Evolutionary conservation across 768 basidiomycete genomes (phyloP).

Genomic region (Astraeus odoratus): DNA sequence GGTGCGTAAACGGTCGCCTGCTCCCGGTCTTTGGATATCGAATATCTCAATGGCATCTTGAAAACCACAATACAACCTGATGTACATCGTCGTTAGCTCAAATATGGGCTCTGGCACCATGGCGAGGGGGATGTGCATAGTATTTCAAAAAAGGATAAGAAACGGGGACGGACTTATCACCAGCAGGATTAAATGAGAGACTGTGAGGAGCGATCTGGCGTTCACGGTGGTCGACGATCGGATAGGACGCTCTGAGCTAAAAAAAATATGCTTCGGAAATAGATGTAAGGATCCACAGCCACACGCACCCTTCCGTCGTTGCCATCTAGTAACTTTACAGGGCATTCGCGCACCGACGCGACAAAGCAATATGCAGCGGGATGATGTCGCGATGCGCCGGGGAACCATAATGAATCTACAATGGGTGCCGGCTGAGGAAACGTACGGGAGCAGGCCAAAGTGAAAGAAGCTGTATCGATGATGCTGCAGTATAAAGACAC

Average conservation of each 20-base stretch:
- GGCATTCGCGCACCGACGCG: constrained; percentile 76
- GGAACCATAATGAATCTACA: constrained; percentile 82
- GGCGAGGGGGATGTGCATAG: background rate
- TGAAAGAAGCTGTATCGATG: background rate
- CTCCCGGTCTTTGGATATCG: constrained; percentile 67
- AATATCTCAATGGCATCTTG: constrained; percentile 84
- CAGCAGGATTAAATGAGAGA: constrained; percentile 67
- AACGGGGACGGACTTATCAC: constrained; percentile 44
- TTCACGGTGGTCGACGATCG: constrained; percentile 91
- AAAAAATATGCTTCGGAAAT: background rate
- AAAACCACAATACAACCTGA: constrained; percentile 76
- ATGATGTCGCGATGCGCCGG: constrained; percentile 52
- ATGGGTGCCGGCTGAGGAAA: constrained; percentile 62
- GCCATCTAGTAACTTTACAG: constrained; percentile 81
- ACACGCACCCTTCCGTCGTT: constrained; percentile 59
- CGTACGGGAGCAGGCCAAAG: constrained; percentile 14
- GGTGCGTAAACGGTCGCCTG: constrained; percentile 63
- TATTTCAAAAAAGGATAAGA: background rate
- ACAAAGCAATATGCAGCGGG: constrained; percentile 76
- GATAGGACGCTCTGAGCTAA: constrained; percentile 86
- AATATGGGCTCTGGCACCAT: no score
- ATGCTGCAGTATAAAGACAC: background rate
- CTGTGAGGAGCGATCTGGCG: constrained; percentile 82
- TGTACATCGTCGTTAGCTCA: background rate
- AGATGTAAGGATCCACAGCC: background rate